Conservation (phyloP, 2,329 filamentous ascomycete species). For the Pseudopyricularia cyperi region DNA sequence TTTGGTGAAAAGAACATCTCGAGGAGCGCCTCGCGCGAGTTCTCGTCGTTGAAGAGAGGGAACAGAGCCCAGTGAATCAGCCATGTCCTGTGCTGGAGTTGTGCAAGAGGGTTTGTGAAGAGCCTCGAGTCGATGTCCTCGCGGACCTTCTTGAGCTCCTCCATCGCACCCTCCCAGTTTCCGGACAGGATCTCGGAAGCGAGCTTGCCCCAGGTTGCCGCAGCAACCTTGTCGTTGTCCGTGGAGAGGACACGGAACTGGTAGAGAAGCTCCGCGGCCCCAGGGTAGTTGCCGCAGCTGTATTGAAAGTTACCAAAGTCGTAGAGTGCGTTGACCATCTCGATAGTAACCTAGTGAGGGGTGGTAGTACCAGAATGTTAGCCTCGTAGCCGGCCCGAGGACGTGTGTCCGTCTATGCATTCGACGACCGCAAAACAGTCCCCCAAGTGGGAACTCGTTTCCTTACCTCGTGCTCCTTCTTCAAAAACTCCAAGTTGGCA, state of each 20-base stretch:
- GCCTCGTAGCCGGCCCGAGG: background rate
- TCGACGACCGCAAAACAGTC: background rate
- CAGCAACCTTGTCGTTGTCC: conserved; percentile 93
- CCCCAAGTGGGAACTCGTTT: background rate
- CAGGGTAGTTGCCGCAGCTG: conserved; percentile 86
- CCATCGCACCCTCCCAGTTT: conserved; percentile 89
- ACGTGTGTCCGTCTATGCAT: background rate
- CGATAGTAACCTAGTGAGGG: conserved; percentile 57
- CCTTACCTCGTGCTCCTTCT: conserved; percentile 84
- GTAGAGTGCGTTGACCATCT: conserved; percentile 93
- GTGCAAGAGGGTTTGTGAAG: conserved; percentile 90
- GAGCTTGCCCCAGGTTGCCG: conserved; percentile 95
- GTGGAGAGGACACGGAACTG: conserved; percentile 97
- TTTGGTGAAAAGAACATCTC: conserved; percentile 94
- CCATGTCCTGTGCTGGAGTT: conserved; percentile 94
- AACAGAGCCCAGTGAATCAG: conserved; percentile 97
- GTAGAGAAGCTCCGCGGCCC: conserved; percentile 85
- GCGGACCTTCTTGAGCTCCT: conserved; percentile 81
- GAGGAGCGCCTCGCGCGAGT: conserved; percentile 77
- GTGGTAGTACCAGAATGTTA: background rate
- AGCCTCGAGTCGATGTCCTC: conserved; percentile 88
- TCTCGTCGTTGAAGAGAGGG: conserved; percentile 96
- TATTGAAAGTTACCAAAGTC: conserved; percentile 97
- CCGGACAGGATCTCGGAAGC: conserved; percentile 89
- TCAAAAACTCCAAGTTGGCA: conserved; percentile 94